Evolutionary conservation across 805 yeast genomes (phyloP).

Genomic region (Nakazawaea anatomiae): DNA sequence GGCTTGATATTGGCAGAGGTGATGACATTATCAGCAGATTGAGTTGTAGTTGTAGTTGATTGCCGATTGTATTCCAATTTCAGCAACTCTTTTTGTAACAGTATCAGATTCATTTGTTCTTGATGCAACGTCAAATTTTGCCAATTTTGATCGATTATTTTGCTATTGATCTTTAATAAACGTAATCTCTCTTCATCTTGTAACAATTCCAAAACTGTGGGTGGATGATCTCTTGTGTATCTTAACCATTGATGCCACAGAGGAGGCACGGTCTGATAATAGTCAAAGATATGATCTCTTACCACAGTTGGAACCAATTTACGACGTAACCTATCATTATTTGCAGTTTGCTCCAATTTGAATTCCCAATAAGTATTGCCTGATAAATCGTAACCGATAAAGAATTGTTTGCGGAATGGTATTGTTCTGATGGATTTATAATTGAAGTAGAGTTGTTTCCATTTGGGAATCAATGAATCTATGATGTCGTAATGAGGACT

Average conservation of each 20-base stretch:
- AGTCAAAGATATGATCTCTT: slow-evolving; percentile 47
- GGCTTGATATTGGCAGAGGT: too few species aligned
- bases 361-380: slow-evolving; percentile 89
- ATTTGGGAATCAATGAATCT: slow-evolving; percentile 39
- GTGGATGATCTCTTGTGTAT: slow-evolving; percentile 51
- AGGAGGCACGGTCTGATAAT: slow-evolving; percentile 53
- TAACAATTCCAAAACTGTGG: slow-evolving; percentile 56
- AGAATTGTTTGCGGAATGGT: slow-evolving; percentile 67
- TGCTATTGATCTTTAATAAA: slow-evolving; percentile 43
- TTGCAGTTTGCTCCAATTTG: slow-evolving; percentile 42
- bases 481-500: slow-evolving; percentile 14
- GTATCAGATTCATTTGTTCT: slow-evolving; percentile 14
- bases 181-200: slow-evolving; percentile 53
- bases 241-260: slow-evolving; percentile 84
- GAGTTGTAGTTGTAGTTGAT: too few species aligned
- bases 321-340: slow-evolving; percentile 42
- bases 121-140: slow-evolving; percentile 13
- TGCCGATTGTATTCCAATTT: slow-evolving; percentile 7
- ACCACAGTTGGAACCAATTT: slow-evolving; percentile 51
- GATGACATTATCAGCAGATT: too few species aligned
- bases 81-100: slow-evolving; percentile 17
- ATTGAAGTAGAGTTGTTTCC: slow-evolving; percentile 43
- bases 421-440: slow-evolving; percentile 58
- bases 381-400: slow-evolving; percentile 67
- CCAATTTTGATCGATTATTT: slow-evolving; percentile 39